A percentile compares a stretch with the other conserved stretches of the same genome.
Evolutionary conservation across 306 rosid genomes (phyloP).

Genomic region (Vicia sativa): DNA sequence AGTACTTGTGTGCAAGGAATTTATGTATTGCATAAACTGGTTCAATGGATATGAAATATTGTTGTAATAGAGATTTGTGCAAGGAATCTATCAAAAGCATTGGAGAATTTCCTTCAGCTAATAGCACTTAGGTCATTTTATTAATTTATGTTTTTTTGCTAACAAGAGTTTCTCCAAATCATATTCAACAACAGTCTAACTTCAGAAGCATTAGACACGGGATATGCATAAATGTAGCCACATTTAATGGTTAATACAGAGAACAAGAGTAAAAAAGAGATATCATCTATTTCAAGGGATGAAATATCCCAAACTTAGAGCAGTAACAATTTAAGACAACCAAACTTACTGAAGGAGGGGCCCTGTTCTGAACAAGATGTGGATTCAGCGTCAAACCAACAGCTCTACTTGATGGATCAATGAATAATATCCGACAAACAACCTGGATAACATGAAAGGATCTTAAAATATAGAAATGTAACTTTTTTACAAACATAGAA

Average conservation of each 20-base stretch:
- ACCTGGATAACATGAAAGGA: constrained; percentile 54
- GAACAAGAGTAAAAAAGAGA: background rate
- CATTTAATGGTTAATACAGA: background rate
- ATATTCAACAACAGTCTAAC: constrained; percentile 21
- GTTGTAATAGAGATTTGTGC: background rate
- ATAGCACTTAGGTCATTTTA: constrained; percentile 6
- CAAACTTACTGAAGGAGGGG: constrained; percentile 77
- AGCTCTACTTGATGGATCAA: constrained; percentile 91
- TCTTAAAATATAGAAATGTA: constrained; percentile 23
- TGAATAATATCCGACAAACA: constrained; percentile 80
- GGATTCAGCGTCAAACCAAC: constrained; percentile 95
- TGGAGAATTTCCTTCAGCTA: constrained; percentile 9
- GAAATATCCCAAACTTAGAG: constrained; percentile 15
- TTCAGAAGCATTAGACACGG: constrained; percentile 23
- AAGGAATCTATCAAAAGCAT: background rate
- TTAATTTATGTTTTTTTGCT: background rate
- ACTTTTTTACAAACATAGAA: constrained; percentile 21
- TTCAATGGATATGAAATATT: background rate
- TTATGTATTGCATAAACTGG: background rate
- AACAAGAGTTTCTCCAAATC: background rate
- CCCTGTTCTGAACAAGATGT: constrained; percentile 78
- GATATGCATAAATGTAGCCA: constrained; percentile 17
- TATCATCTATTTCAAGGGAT: constrained; percentile 16
- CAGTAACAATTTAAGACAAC: constrained; percentile 20
- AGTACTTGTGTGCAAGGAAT: background rate